Conservation (phyloP, 2,329 filamentous ascomycete species). For the Dactylellina cionopaga region DNA sequence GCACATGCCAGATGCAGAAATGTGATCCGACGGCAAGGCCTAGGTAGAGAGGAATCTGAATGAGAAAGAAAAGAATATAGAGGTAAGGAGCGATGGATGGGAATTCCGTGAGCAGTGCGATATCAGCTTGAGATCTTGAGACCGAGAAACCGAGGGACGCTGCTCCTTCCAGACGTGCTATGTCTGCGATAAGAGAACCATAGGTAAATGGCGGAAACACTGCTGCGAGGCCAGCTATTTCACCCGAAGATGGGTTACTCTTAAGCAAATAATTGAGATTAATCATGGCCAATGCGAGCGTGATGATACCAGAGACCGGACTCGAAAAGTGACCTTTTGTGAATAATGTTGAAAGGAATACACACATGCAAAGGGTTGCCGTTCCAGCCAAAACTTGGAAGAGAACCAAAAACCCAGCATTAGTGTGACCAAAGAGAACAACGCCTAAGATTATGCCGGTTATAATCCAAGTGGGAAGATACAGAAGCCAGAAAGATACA, state of each 20-base stretch:
- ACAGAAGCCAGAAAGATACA: constrained; percentile 80
- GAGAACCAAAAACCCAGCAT: constrained; percentile 63
- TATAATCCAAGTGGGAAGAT: constrained; percentile 83
- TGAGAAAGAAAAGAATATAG: constrained; percentile 72
- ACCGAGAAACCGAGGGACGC: constrained; percentile 61
- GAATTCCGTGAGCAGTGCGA: constrained; percentile 76
- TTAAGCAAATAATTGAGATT: constrained; percentile 74
- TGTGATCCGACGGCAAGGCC: constrained; percentile 76
- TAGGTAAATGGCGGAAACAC: constrained; percentile 90
- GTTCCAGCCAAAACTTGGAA: constrained; percentile 81
- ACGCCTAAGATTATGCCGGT: constrained; percentile 72
- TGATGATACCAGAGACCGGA: constrained; percentile 77
- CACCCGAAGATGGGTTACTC: background rate
- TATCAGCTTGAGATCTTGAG: constrained; percentile 72
- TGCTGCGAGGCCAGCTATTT: constrained; percentile 75
- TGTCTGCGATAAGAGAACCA: constrained; percentile 79
- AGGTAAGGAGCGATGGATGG: constrained; percentile 66
- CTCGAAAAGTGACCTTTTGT: constrained; percentile 87
- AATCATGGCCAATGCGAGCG: constrained; percentile 80
- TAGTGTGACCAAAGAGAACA: constrained; percentile 66
- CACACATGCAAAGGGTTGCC: constrained; percentile 79
- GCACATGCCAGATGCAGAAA: constrained; percentile 71
- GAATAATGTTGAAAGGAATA: constrained; percentile 85
- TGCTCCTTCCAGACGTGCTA: constrained; percentile 78
- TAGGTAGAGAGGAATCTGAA: constrained; percentile 82